Base-by-base conservation (phyloP, 164 flowering plant genomes). In the Platanus orientalis region DNA sequence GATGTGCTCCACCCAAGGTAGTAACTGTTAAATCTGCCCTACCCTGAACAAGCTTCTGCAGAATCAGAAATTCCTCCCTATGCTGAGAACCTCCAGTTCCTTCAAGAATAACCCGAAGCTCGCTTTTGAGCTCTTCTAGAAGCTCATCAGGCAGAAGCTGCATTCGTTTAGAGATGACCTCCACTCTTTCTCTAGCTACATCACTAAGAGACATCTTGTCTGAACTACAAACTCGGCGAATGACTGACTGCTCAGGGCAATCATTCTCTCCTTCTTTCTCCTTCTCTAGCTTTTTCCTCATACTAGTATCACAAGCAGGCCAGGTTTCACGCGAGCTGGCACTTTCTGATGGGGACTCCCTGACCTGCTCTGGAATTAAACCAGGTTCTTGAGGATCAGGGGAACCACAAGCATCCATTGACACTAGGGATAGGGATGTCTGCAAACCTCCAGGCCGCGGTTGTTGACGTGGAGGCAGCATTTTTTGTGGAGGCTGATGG, bases 271-370 rank as follows among this genome's bases (percentile, higher is more conserved):
- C 79, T 58, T 73, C 80, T 60, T 82, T 86, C 64, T 80, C 90
- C 66, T 80, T 86, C 70, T 86, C 87, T 75, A 76, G 23, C 72
- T 81, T 87, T 80, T 80, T 78, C 49, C 74, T 80, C 60, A 65
- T 49, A 29, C 71, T 63, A 32, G 80, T 75, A 69, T 86, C 81
- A 57, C 80, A 79, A 58, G 79, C 75, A 2, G 96, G 96, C 88
- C 91, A 88, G 6, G 95, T 91, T 69, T 94, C 99, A 0, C 83
- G 76, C 3, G 99, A 94, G 71, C 99, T 89, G 12, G 96, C 97
- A 78, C 99, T 94, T 69, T 91, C 97, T 19, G 97, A 65, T 19
- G 99, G 99, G 9, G 97, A 91, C 59, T 79, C 99, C 26, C 79
- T 89, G 24, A 67, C 76, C 21, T 77, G 83, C 55, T 89, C 91